Percentiles rank a stretch among this genome's conserved stretches.
These are phyloP conservation scores for Thyridium curvatum DNA, from an alignment of 2,329 filamentous ascomycete genomes.

Conservation along the genomic window DNA sequence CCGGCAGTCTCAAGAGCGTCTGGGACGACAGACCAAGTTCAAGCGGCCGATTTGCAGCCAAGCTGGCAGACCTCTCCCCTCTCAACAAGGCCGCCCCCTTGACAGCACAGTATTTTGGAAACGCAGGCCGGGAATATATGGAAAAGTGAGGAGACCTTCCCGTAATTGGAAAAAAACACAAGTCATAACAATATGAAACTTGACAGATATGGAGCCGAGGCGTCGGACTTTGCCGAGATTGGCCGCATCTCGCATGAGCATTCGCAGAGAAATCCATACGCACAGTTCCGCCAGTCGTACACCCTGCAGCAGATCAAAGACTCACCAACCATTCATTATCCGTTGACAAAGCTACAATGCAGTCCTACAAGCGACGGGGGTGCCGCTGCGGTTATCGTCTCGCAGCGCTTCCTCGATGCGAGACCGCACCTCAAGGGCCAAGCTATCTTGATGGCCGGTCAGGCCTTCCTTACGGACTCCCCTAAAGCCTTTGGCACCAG, in stretches of 20 bases:
- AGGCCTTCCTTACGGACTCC: conserved; percentile 79
- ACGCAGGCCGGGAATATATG: conserved; percentile 90
- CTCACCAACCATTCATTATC: conserved; percentile 72
- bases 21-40: conserved; percentile 84
- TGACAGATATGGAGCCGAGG: conserved; percentile 70
- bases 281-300: conserved; percentile 94
- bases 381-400: conserved; percentile 83
- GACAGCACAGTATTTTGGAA: conserved; percentile 91
- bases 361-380: conserved; percentile 93
- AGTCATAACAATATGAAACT: conserved; percentile 10
- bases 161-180: no score
- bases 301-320: conserved; percentile 75
- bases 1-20: conserved; percentile 74
- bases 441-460: conserved; percentile 84
- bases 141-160: conserved; percentile 84
- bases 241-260: conserved; percentile 88
- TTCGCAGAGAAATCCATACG: conserved; percentile 88
- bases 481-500: conserved; percentile 73
- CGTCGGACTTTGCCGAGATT: conserved; percentile 90
- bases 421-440: conserved; percentile 75
- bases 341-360: conserved; percentile 96
- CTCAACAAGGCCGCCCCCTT: conserved; percentile 70
- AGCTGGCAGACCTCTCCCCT: conserved; percentile 80
- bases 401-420: conserved; percentile 79
- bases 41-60: conserved; percentile 61